These are phyloP conservation scores for Francoa sonchifolia DNA, from an alignment of 441 rosid species.

Conservation along the genomic window DNA sequence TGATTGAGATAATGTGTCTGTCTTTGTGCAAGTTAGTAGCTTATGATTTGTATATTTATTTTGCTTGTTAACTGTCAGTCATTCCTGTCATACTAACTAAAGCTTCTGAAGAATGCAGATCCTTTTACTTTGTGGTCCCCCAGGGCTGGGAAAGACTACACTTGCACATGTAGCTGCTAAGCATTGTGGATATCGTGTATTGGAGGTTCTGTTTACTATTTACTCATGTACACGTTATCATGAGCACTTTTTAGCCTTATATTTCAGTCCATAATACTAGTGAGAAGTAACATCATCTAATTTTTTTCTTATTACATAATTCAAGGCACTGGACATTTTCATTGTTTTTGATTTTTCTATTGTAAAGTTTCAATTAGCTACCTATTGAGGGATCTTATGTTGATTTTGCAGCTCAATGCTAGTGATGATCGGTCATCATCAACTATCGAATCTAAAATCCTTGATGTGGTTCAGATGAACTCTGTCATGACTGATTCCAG, in stretches of 20 bases:
- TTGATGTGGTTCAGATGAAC: constrained; percentile 94
- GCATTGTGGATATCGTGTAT: constrained; percentile 94
- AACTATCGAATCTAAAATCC: constrained; percentile 81
- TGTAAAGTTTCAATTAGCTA: not conserved
- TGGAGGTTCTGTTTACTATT: constrained; percentile 54
- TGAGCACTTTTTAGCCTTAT: too few species aligned
- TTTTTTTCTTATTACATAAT: too few species aligned
- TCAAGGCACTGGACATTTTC: too few species aligned
- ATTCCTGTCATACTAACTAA: constrained; percentile 8
- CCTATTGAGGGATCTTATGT: constrained; percentile 6
- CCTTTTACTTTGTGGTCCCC: constrained; percentile 95
- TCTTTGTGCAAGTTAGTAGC: too few species aligned
- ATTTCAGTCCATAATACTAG: too few species aligned
- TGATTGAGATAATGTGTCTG: too few species aligned
- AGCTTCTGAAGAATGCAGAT: constrained; percentile 44
- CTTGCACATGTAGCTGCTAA: constrained; percentile 96
- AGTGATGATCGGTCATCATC: constrained; percentile 92
- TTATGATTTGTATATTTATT: too few species aligned
- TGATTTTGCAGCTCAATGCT: constrained; percentile 65
- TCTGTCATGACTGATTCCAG: constrained; percentile 82
- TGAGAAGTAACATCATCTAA: too few species aligned
- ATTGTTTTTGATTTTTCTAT: not conserved
- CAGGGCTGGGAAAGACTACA: constrained; percentile 99
- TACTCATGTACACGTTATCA: constrained; percentile 14
- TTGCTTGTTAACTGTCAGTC: too few species aligned